phyloP scores from a whole-genome alignment of 1,284 basidiomycete genomes.

The Schizophyllum commune region DNA sequence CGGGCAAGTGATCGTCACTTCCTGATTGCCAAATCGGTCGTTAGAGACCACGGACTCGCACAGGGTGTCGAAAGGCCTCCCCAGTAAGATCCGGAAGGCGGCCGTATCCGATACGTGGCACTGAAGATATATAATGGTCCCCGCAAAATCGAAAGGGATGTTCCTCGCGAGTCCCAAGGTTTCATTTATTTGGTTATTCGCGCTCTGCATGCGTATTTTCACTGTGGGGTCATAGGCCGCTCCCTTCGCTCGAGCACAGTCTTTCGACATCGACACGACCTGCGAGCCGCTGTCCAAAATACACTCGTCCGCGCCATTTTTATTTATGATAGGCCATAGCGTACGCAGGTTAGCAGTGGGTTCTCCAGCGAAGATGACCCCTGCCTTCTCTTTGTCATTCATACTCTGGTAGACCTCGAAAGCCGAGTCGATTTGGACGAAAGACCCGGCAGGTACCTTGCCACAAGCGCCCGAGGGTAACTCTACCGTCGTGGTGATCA shows the following conservation, averaged over 20 bases:
- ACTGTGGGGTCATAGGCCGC: slow-evolving; percentile 7
- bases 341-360: neutral
- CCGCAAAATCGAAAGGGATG: slow-evolving; percentile 6
- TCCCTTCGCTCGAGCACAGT: neutral
- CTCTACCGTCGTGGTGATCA: too few species aligned
- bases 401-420: too few species aligned
- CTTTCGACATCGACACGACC: slow-evolving; percentile 7
- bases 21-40: slow-evolving; percentile 3
- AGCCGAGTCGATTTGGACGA: too few species aligned
- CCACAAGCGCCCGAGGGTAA: too few species aligned
- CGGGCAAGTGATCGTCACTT: slow-evolving; percentile 7
- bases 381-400: too few species aligned
- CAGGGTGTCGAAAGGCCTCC: slow-evolving; percentile 6
- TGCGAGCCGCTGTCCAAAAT: slow-evolving; percentile 7
- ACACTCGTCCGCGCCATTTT: neutral
- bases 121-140: slow-evolving; percentile 8
- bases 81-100: slow-evolving; percentile 5
- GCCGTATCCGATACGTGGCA: slow-evolving; percentile 5
- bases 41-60: slow-evolving; percentile 7
- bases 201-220: slow-evolving; percentile 6
- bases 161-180: slow-evolving; percentile 9
- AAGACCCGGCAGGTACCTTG: too few species aligned
- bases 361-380: too few species aligned
- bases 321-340: neutral
- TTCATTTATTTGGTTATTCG: slow-evolving; percentile 4